These are phyloP conservation scores for Gynochthodes officinalis DNA, from an alignment of 257 asterid species.

Conservation along the genomic window DNA sequence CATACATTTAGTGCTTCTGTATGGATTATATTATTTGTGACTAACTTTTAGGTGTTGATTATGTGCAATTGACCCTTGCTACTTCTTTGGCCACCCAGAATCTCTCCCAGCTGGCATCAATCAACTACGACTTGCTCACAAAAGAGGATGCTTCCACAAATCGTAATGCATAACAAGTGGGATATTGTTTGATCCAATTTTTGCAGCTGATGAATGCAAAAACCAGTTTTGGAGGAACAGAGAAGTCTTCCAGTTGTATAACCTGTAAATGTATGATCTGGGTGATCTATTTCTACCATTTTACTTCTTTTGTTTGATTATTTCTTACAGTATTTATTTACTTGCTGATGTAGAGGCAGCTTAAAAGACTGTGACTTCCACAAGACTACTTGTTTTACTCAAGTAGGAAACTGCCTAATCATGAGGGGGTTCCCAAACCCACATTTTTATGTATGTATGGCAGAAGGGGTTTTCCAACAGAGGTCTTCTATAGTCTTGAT, in stretches of 20 bases:
- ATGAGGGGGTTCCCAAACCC: neutral
- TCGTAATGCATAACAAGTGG: conserved; percentile 36
- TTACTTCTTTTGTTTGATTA: neutral
- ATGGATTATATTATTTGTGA: neutral
- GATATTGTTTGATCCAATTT: conserved; percentile 4
- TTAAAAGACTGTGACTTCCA: neutral
- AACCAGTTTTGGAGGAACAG: conserved; percentile 10
- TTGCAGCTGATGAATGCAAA: conserved; percentile 6
- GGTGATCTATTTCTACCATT: neutral
- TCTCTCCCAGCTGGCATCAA: conserved; percentile 95
- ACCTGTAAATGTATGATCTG: conserved; percentile 45
- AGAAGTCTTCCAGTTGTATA: conserved; percentile 6
- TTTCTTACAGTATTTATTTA: neutral
- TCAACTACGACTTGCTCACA: conserved; percentile 83
- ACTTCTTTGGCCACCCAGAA: conserved; percentile 43
- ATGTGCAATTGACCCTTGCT: no score
- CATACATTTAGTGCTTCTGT: neutral
- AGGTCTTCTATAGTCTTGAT: no score
- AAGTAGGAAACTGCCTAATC: neutral
- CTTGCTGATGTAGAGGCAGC: conserved; percentile 26
- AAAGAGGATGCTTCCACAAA: conserved; percentile 69
- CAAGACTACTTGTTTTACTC: conserved; percentile 6
- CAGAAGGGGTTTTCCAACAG: neutral
- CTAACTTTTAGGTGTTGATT: no score
- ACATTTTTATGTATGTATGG: neutral